Evolutionary conservation across 2,329 filamentous ascomycete species (phyloP), one percentile per base, ranked within the genome.

Genomic region (Colletotrichum navitas): DNA sequence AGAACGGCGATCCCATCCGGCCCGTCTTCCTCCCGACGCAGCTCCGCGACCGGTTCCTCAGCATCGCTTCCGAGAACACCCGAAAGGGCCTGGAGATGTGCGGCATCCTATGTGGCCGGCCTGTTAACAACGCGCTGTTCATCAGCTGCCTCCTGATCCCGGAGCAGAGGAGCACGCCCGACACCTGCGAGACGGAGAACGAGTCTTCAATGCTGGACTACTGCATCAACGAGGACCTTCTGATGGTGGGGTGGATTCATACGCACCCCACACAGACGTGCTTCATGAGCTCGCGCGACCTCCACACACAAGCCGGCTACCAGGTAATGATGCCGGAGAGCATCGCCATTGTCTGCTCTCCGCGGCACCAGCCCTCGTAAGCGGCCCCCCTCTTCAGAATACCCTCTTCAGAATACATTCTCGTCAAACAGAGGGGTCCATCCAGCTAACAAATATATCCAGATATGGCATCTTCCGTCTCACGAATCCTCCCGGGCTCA

Each of bases 311-410:
- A 78, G 91, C 92, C 3, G 94, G 94, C 14, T 98, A 98, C 80
- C 96, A 99, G 81, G 91, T 96, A 71, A 98, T 98, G 94, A 89
- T 98, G 82, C 92, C 94, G 0, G 96, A 99, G 85, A 97, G 94
- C 76, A 94, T 99, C 74, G 96, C 96, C 5, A 97, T 99, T 77
- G 96, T 99, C 49, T 99, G 96, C 82, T 94, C 96, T 7, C 96
- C 96, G 0, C 92, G 88, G 68, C 94, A 93, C 77, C 85, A 87
- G 45, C 93, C 93, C 55, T 92, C 91, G 90, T 95, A 84, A 84
- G 91, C 87, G 3, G 11, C 2, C 26, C 49, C 14, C 6, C 6
- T 10, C 2, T 6, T 16, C 24, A 14, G 0, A 2, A 36, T 58
- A n/a, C 14, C 6, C 6, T 10, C 2, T 6, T 16, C 24, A 14